Percentiles rank a stretch among this genome's conserved stretches.
Conservation (phyloP, 208 protist genomes). For the Crithidia mellificae region DNA sequence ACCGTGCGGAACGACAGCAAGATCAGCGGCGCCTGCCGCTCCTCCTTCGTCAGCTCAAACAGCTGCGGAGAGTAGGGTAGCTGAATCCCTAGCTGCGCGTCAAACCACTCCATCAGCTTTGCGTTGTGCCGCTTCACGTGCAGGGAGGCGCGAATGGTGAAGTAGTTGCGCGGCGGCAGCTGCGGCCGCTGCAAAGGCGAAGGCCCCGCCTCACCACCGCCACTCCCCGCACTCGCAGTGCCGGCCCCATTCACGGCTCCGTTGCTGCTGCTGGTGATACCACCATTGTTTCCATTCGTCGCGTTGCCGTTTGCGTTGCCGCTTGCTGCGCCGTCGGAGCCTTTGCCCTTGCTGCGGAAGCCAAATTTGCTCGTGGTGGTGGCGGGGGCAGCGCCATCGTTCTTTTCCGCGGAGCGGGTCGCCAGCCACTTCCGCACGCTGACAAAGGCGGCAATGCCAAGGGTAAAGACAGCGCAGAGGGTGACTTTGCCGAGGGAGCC, state of each 20-base stretch:
- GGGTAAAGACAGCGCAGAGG: conserved; percentile 26
- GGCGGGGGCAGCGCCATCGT: background rate
- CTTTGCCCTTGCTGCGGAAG: conserved; percentile 3
- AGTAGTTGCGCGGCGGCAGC: conserved; percentile 56
- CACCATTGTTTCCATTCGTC: no score
- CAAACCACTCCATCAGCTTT: conserved; percentile 76
- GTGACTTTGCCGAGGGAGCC: conserved; percentile 32
- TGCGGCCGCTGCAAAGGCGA: conserved; percentile 20
- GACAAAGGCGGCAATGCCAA: conserved; percentile 27
- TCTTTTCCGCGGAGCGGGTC: conserved; percentile 3
- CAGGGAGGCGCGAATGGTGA: conserved; percentile 53
- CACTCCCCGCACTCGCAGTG: background rate
- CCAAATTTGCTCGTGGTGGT: conserved; percentile 1
- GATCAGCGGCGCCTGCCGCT: conserved; percentile 82
- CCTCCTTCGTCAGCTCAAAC: conserved; percentile 71
- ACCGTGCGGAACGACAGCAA: conserved; percentile 69
- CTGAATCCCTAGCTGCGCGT: conserved; percentile 66
- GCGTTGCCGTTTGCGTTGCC: background rate
- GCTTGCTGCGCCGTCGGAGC: background rate
- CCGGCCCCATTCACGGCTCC: background rate
- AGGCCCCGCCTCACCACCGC: conserved; percentile 1
- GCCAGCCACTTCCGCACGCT: conserved; percentile 29
- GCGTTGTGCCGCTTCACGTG: conserved; percentile 71
- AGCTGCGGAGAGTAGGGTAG: conserved; percentile 75
- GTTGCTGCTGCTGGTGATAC: background rate